Base-by-base conservation (phyloP, 75 land plant genomes). In the Sequoia sempervirens region DNA sequence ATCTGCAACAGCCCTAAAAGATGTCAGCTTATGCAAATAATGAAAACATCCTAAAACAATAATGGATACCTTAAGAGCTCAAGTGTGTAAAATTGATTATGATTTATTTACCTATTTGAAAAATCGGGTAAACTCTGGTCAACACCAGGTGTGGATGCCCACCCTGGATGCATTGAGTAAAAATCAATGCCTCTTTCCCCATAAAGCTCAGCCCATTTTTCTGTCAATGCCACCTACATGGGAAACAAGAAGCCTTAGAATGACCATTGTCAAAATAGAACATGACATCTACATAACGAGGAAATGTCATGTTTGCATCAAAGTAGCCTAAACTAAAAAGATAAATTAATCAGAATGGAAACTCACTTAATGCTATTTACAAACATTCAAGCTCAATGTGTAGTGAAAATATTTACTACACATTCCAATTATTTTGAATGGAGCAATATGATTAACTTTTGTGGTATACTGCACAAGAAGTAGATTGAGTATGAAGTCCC, bases 81-180 rank as follows among this genome's bases (percentile, higher is more conserved):
- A 81, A 23, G 15, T 50, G 64, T 6, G 28, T 5, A 69, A 37
- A 79, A 82, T 37, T 11, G 73, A 53, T 30, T 10, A 54, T 82
- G 26, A 80, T 43, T 52, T 28, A 4, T 90, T 83, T 84, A 95
- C 95, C 68, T 84, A 83, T 93, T 81, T 18, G 89, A 80, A 80
- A 96, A 92, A 52, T 83, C 84, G 11, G 99, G 98, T 83, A 97
- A 86, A 87, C 93, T 94, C 38, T 85, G 94, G 12, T 91, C 86
- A 8, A 95, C 90, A 38, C 94, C 98, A 26, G 93, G 92, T 43
- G 98, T 97, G n/a, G 91, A 93, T 53, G 93, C 93, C 99, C 99
- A 97, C 40, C 99, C 99, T 36, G 99, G 99, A 83, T 97, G 99
- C 99, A 95, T 94, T 79, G 96, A 90, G 85, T 94, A 97, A 89